phyloP scores from a whole-genome alignment of 768 basidiomycete species.

The Roridomyces roridus region DNA sequence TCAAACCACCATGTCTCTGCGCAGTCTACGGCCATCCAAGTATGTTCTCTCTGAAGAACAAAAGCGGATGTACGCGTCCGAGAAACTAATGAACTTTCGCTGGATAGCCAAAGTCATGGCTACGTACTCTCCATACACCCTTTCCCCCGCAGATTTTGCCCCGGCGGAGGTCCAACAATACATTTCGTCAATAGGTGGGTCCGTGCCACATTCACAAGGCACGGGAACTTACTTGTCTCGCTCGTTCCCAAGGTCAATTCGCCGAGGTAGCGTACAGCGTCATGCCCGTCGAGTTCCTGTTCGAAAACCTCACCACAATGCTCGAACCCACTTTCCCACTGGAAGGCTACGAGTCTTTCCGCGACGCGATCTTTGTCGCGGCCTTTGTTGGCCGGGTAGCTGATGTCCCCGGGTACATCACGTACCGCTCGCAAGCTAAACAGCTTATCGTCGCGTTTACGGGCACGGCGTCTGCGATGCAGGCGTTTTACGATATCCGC shows the following conservation, averaged over 20 bases:
- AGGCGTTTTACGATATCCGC: slow-evolving; percentile 55
- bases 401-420: slow-evolving; percentile 52
- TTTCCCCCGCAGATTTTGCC: slow-evolving; percentile 48
- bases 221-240: background rate
- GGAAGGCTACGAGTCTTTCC: slow-evolving; percentile 50
- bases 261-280: slow-evolving; percentile 57
- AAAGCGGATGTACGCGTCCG: slow-evolving; percentile 55
- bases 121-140: slow-evolving; percentile 47
- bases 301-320: slow-evolving; percentile 45
- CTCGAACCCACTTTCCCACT: slow-evolving; percentile 53
- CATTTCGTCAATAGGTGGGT: slow-evolving; percentile 51
- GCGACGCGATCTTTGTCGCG: slow-evolving; percentile 40
- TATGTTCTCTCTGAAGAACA: slow-evolving; percentile 45
- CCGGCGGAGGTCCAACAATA: slow-evolving; percentile 42
- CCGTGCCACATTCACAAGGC: background rate
- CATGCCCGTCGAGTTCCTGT: slow-evolving; percentile 48
- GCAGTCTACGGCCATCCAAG: background rate
- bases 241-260: slow-evolving; percentile 51
- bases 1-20: slow-evolving; percentile 1
- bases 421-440: slow-evolving; percentile 47
- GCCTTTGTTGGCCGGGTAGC: slow-evolving; percentile 49
- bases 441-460: slow-evolving; percentile 61
- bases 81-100: slow-evolving; percentile 62
- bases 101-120: slow-evolving; percentile 56
- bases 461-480: slow-evolving; percentile 50